These are phyloP conservation scores for Galerina marginata DNA, from an alignment of 768 basidiomycete genomes.

Conservation along the genomic window DNA sequence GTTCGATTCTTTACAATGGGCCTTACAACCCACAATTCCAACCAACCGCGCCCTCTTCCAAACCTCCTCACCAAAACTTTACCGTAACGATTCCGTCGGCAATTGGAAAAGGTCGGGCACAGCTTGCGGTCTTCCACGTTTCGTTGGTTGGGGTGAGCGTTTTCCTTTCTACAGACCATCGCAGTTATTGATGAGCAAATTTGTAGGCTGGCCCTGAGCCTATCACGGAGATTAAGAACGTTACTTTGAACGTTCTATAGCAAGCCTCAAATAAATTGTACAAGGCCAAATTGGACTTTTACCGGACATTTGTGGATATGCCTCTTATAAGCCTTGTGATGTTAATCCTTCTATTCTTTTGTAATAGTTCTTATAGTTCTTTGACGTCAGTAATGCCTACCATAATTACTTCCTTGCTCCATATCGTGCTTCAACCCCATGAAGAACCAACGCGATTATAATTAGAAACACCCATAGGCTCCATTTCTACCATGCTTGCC, in stretches of 20 bases:
- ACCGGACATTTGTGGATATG: not conserved
- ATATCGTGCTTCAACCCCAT: not conserved
- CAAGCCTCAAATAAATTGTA: not conserved
- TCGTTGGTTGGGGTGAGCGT: conserved; percentile 43
- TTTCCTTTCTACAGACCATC: not conserved
- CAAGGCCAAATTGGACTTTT: not conserved
- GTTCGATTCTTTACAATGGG: conserved; percentile 53
- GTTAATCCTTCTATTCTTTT: not conserved
- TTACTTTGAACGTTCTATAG: conserved; percentile 33
- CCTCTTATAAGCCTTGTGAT: too few species aligned
- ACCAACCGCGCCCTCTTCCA: conserved; percentile 19
- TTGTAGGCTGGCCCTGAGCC: conserved; percentile 38
- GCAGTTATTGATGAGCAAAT: not conserved
- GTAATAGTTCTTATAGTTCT: not conserved
- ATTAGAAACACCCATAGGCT: too few species aligned
- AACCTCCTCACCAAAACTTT: conserved; percentile 52
- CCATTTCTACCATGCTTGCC: too few species aligned
- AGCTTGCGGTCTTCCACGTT: conserved; percentile 43
- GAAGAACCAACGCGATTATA: too few species aligned
- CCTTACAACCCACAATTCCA: conserved; percentile 43
- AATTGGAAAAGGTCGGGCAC: conserved; percentile 33
- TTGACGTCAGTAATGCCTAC: not conserved
- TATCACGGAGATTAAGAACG: conserved; percentile 36
- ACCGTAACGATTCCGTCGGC: conserved; percentile 43
- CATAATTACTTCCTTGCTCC: not conserved